phyloP scores from a whole-genome alignment of 2,329 filamentous ascomycete species.

The Chaetomium strumarium region DNA sequence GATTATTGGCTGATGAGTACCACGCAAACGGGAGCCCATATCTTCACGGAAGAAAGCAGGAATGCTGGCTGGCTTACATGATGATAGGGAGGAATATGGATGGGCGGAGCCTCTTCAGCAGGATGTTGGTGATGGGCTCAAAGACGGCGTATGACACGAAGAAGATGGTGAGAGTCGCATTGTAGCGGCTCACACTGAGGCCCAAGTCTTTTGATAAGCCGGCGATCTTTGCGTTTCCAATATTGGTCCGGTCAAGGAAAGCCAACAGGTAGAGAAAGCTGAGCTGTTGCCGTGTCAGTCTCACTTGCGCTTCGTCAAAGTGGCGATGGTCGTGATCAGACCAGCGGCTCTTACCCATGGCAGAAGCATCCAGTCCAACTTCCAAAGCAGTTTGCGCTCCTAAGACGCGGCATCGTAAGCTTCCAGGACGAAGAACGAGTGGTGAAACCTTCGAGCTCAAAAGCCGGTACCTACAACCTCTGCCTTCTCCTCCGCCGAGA shows the following conservation, averaged over 20 bases:
- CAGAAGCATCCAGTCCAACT: conserved; percentile 31
- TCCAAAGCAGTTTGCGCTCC: conserved; percentile 31
- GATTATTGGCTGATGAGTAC: background rate
- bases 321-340: background rate
- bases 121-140: conserved; percentile 70
- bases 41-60: background rate
- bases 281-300: conserved; percentile 39
- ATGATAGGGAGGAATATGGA: conserved; percentile 76
- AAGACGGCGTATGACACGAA: conserved; percentile 80
- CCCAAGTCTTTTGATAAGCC: conserved; percentile 50
- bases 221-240: conserved; percentile 62
- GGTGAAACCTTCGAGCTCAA: too few relatives aligned
- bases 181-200: conserved; percentile 62
- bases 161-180: conserved; percentile 72
- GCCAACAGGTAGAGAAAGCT: conserved; percentile 68
- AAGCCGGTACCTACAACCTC: conserved; percentile 25
- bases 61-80: conserved; percentile 51
- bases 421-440: background rate
- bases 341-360: conserved; percentile 29
- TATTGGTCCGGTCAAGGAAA: conserved; percentile 72
- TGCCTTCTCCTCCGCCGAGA: conserved; percentile 27
- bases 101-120: conserved; percentile 70
- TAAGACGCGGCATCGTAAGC: conserved; percentile 8
- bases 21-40: background rate
- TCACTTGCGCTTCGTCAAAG: background rate